These are phyloP conservation scores for Dysphania ambrosioides DNA, from an alignment of 148 eudicot genomes.

Conservation along the genomic window DNA sequence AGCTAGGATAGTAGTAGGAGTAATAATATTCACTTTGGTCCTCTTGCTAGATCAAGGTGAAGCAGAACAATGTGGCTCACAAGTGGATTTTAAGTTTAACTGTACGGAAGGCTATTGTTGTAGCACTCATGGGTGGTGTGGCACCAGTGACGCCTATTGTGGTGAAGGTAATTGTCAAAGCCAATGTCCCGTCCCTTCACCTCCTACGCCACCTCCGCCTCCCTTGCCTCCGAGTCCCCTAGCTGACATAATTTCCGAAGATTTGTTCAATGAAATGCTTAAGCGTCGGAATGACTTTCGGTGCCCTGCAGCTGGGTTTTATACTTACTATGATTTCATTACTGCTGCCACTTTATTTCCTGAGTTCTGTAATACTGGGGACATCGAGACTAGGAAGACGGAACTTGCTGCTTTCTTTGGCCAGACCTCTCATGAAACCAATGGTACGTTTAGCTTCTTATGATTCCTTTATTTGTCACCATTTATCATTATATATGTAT, in stretches of 20 bases:
- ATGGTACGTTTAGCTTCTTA: constrained; percentile 5
- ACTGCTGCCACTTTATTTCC: constrained; percentile 21
- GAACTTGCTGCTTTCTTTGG: constrained; percentile 42
- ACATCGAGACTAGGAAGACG: constrained; percentile 20
- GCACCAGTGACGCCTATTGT: constrained; percentile 17
- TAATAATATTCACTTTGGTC: not conserved
- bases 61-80: constrained; percentile 8
- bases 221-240: not conserved
- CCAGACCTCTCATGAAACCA: constrained; percentile 42
- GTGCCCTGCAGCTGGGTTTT: constrained; percentile 32
- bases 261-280: constrained; percentile 23
- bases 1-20: not conserved
- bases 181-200: constrained; percentile 24
- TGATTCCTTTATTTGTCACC: not conserved
- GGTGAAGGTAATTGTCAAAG: constrained; percentile 30
- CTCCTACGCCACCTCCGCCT: constrained; percentile 17
- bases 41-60: not conserved
- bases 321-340: constrained; percentile 31
- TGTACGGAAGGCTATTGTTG: constrained; percentile 32
- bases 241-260: not conserved
- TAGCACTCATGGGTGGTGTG: constrained; percentile 33
- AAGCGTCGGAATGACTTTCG: constrained; percentile 26
- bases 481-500: too few relatives aligned
- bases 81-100: constrained; percentile 18
- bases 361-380: constrained; percentile 25